Percentiles rank a stretch among this genome's conserved stretches.
phyloP scores from a whole-genome alignment of 116 monocot genomes.

The Papilionanthe hybrid region DNA sequence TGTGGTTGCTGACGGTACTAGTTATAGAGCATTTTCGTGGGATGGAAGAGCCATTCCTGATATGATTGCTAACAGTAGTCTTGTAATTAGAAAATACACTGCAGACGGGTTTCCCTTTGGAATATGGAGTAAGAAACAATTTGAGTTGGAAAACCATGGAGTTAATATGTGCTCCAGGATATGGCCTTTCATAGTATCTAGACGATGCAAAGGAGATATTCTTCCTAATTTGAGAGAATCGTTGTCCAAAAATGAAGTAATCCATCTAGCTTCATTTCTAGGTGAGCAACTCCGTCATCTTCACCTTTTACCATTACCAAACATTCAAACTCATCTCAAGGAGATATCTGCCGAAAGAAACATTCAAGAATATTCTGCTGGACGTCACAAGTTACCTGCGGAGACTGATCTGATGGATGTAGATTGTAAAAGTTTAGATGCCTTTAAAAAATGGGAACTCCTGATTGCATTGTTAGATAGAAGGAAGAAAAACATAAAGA shows the following conservation, averaged over 20 bases:
- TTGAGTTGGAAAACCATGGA: slow-evolving; percentile 27
- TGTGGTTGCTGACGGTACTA: slow-evolving; percentile 44
- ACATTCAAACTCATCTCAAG: slow-evolving; percentile 5
- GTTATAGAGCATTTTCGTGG: slow-evolving; percentile 47
- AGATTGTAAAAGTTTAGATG: slow-evolving; percentile 2
- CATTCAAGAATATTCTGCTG: slow-evolving; percentile 12
- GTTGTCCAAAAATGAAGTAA: slow-evolving; percentile 47
- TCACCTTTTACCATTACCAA: slow-evolving; percentile 77
- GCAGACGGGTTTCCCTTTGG: slow-evolving; percentile 45
- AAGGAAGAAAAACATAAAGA: slow-evolving; percentile 45
- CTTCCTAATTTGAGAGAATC: slow-evolving; percentile 73
- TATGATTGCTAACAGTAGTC: slow-evolving; percentile 24
- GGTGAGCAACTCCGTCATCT: slow-evolving; percentile 72
- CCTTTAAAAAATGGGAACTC: slow-evolving; percentile 51
- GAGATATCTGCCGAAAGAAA: slow-evolving; percentile 16
- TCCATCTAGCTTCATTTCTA: slow-evolving; percentile 77
- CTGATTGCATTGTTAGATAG: slow-evolving; percentile 36
- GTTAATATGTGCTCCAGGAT: slow-evolving; percentile 28
- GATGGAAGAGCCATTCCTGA: slow-evolving; percentile 63
- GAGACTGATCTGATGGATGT: slow-evolving; percentile 4
- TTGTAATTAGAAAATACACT: slow-evolving; percentile 7
- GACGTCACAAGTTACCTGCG: slow-evolving; percentile 7
- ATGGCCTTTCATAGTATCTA: slow-evolving; percentile 77
- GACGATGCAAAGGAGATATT: slow-evolving; percentile 88
- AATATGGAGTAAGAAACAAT: slow-evolving; percentile 70